Evolutionary conservation across 1,139 yeast genomes (phyloP).

Genomic region (Pichia sp.): DNA sequence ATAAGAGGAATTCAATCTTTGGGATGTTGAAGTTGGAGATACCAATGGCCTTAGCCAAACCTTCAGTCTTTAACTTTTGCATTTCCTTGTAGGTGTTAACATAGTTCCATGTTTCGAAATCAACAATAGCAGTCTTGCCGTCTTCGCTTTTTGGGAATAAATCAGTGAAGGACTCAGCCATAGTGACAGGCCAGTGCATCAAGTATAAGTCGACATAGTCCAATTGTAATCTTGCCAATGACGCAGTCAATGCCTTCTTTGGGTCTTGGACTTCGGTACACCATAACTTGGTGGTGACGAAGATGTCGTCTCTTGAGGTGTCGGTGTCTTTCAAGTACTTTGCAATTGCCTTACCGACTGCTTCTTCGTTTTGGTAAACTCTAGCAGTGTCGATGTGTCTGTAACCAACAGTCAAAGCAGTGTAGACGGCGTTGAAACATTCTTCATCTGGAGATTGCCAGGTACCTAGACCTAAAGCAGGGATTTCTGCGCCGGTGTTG

Average conservation of each 20-base stretch:
- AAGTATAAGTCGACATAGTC: conserved; percentile 84
- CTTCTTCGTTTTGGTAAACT: conserved; percentile 50
- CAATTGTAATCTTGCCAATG: conserved; percentile 64
- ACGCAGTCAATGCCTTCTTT: conserved; percentile 55
- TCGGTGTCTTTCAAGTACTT: conserved; percentile 36
- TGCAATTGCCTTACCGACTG: conserved; percentile 51
- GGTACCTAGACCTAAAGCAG: conserved; percentile 62
- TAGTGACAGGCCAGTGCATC: conserved; percentile 84
- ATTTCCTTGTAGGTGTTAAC: conserved; percentile 68
- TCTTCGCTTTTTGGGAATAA: conserved; percentile 40
- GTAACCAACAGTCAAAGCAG: conserved; percentile 58
- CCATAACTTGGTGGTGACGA: conserved; percentile 47
- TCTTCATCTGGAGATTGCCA: conserved; percentile 56
- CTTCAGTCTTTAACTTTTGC: conserved; percentile 51
- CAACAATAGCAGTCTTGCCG: conserved; percentile 41
- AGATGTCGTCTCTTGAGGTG: conserved; percentile 43
- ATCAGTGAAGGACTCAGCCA: conserved; percentile 36
- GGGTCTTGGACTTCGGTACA: conserved; percentile 54
- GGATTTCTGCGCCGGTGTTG: conserved; percentile 38
- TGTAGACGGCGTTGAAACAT: conserved; percentile 55
- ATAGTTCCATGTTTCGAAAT: conserved; percentile 49
- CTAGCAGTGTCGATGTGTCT: conserved; percentile 62
- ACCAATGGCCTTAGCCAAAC: conserved; percentile 60
- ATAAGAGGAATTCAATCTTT: conserved; percentile 51
- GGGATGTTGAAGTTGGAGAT: conserved; percentile 70